Evolutionary conservation across 192 early-diverging fungal genomes (phyloP), one percentile per base, ranked within the genome.

Genomic region (Entomortierella chlamydospora): DNA sequence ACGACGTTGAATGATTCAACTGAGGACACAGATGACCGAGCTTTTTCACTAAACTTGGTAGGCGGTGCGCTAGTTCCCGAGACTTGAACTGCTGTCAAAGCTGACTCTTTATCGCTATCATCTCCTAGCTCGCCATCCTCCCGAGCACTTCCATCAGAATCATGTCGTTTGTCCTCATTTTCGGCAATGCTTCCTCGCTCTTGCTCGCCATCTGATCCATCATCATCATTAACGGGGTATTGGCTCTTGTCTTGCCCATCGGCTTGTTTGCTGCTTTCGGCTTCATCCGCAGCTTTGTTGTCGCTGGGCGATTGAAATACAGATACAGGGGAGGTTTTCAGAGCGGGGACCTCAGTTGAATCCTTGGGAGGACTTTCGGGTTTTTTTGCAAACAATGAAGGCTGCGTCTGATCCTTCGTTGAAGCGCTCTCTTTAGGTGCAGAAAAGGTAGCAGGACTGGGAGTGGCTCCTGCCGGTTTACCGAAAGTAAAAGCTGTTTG

Each of bases 21-120:
- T 8, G 64, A 67, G 1, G 63, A 51, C 13, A 42, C 17, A 0
- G 43, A 52, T 2, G 51, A 60, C 0, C 41, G 17, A 28, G 13
- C 23, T 26, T 66, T 61, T 12, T 15, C 47, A 28, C 4, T 26
- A 34, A 56, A 37, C 2, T 12, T 34, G 25, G 20, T 11, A 12
- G 31, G 31, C 1, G 55, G 23, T 23, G 34, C 31, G 13, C 18
- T 57, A 2, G 55, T 31, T 1, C 57, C 25, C 2, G 47, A 12
- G 11, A 60, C 9, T 34, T 70, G 60, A 22, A 79, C 57, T 0
- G 76, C 68, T 6, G 76, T 79, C 68, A 79, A 49, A 0, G 76
- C 76, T 1, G 76, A 79, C 26, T 79, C 76, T 25, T 79, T 79
- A 51, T 79, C 76, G 28, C 76, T 79, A 30, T 79, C 76, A 1